These are phyloP conservation scores for Fraxinus albicans DNA, from an alignment of 305 asterid genomes.

Conservation along the genomic window DNA sequence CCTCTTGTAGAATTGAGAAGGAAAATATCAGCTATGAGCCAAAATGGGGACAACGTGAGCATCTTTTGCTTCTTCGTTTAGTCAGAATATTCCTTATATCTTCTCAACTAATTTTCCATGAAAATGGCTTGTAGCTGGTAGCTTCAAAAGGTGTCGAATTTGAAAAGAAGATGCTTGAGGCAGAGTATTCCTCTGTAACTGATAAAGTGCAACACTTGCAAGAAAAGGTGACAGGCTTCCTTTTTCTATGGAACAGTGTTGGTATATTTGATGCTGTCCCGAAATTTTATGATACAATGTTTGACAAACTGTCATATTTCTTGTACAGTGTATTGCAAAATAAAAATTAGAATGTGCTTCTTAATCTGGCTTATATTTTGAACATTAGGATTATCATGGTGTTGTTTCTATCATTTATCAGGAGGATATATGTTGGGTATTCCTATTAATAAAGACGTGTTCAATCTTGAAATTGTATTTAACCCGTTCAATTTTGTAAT, in stretches of 20 bases:
- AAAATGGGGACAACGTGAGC: slow-evolving; percentile 62
- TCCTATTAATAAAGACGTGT: not conserved
- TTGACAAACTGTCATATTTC: not conserved
- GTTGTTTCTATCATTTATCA: not conserved
- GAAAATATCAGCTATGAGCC: slow-evolving; percentile 53
- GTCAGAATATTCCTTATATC: slow-evolving; percentile 13
- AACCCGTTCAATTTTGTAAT: not conserved
- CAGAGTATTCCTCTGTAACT: slow-evolving; percentile 72
- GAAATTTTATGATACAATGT: not conserved
- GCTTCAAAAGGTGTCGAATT: slow-evolving; percentile 76
- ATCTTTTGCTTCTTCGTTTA: slow-evolving; percentile 23
- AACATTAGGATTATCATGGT: not conserved
- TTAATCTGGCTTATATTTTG: not conserved
- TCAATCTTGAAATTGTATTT: not conserved
- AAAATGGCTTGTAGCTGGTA: slow-evolving; percentile 44
- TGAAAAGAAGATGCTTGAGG: slow-evolving; percentile 76
- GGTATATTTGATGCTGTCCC: not conserved
- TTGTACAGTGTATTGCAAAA: not conserved
- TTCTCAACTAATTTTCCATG: slow-evolving; percentile 21
- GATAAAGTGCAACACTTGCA: slow-evolving; percentile 81
- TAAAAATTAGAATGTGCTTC: not conserved
- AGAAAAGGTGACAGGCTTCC: slow-evolving; percentile 51
- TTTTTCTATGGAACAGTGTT: not conserved
- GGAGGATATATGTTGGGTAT: not conserved
- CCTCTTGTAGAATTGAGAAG: slow-evolving; percentile 60